Conservation (phyloP, 2,329 filamentous ascomycete genomes). For the Lithohypha guttulata region DNA sequence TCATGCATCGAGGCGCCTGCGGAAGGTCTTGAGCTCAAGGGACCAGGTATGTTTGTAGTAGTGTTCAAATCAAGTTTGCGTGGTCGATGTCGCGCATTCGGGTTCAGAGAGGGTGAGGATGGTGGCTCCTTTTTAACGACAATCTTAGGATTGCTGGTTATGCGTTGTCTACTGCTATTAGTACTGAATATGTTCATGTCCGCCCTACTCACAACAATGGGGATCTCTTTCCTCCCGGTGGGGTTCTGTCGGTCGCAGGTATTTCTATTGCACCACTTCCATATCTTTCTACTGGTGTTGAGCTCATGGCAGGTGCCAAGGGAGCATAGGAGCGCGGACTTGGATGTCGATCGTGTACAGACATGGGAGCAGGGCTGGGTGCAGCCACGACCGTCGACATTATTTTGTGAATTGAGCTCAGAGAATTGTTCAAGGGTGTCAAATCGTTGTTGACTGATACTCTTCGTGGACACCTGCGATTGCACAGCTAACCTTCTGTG, state of each 20-base stretch:
- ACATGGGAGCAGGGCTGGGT: conserved; percentile 33
- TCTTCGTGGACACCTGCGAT: not conserved
- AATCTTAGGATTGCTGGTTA: conserved; percentile 59
- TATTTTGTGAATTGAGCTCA: conserved; percentile 10
- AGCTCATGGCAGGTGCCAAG: conserved; percentile 24
- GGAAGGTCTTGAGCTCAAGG: conserved; percentile 46
- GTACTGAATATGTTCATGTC: conserved; percentile 19
- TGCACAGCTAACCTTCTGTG: conserved; percentile 5
- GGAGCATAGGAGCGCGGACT: conserved; percentile 37
- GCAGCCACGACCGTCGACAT: conserved; percentile 42
- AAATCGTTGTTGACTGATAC: not conserved
- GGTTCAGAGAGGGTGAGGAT: conserved; percentile 64
- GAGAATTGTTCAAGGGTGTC: not conserved
- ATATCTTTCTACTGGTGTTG: conserved; percentile 14
- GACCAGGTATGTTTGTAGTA: conserved; percentile 28
- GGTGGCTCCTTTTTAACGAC: conserved; percentile 92
- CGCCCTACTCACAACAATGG: conserved; percentile 39
- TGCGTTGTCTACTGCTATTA: conserved; percentile 27
- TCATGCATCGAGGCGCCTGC: conserved; percentile 70
- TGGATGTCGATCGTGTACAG: conserved; percentile 34
- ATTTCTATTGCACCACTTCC: conserved; percentile 5
- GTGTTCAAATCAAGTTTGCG: conserved; percentile 64
- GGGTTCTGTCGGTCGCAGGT: conserved; percentile 18
- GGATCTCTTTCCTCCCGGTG: conserved; percentile 43
- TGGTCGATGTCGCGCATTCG: conserved; percentile 62